phyloP scores from a whole-genome alignment of 305 asterid genomes.

The Coffea humblotiana region DNA sequence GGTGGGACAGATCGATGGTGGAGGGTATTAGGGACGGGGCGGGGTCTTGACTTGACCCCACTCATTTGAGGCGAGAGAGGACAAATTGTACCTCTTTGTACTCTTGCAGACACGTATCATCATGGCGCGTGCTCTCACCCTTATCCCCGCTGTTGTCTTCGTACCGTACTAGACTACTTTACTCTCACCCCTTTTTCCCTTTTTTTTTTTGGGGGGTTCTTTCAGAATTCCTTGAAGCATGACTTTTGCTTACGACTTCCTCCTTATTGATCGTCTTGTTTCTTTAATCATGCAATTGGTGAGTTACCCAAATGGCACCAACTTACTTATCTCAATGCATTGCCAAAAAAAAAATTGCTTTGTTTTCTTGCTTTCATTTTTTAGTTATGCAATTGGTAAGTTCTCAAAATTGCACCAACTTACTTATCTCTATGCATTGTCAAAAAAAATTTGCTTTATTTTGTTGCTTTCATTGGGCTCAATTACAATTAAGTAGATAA shows the following conservation, averaged over 20 bases:
- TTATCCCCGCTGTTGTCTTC: neutral
- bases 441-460: neutral
- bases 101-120: constrained; percentile 27
- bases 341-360: neutral
- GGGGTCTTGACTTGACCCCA: constrained; percentile 2
- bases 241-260: too few relatives aligned
- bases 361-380: neutral
- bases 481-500: neutral
- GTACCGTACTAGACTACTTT: neutral
- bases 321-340: neutral
- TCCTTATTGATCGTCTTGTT: too few relatives aligned
- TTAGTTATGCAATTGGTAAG: too few relatives aligned
- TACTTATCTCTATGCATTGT: neutral
- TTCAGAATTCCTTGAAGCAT: neutral
- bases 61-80: neutral
- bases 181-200: too few relatives aligned
- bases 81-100: constrained; percentile 13
- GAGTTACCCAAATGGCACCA: too few relatives aligned
- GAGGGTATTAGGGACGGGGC: too few relatives aligned
- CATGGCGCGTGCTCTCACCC: constrained; percentile 22
- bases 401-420: too few relatives aligned
- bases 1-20: neutral
- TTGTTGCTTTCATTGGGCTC: neutral
- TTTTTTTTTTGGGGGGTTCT: neutral
- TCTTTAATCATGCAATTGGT: too few relatives aligned